Evolutionary conservation across 495 filamentous ascomycete species (phyloP).

Genomic region (Neurospora africana): DNA sequence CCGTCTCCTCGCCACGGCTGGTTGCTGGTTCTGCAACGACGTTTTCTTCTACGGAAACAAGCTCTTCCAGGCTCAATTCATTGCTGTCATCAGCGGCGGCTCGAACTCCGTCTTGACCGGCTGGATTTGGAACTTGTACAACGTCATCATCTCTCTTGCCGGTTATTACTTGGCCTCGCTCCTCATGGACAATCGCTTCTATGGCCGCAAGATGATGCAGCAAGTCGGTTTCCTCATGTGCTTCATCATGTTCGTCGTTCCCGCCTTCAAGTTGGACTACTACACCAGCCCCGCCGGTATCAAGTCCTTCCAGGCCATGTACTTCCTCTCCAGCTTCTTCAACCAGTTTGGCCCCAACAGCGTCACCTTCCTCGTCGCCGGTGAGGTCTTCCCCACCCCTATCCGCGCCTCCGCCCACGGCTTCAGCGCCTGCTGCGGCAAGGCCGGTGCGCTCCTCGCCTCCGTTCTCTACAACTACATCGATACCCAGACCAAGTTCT

Average conservation of each 20-base stretch:
- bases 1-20: slow-evolving; percentile 73
- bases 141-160: slow-evolving; percentile 67
- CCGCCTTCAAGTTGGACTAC: slow-evolving; percentile 74
- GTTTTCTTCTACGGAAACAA: slow-evolving; percentile 98
- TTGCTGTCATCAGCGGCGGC: slow-evolving; percentile 54
- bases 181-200: slow-evolving; percentile 83
- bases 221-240: slow-evolving; percentile 76
- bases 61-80: slow-evolving; percentile 84
- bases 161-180: slow-evolving; percentile 77
- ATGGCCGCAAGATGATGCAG: slow-evolving; percentile 87
- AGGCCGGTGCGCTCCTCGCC: slow-evolving; percentile 73
- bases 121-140: slow-evolving; percentile 86
- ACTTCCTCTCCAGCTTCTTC: slow-evolving; percentile 89
- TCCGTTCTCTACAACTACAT: slow-evolving; percentile 86
- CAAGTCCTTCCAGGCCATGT: slow-evolving; percentile 80
- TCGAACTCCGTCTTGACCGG: slow-evolving; percentile 57
- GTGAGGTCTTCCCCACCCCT: slow-evolving; percentile 82
- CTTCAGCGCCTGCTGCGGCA: slow-evolving; percentile 74
- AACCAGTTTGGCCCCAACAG: slow-evolving; percentile 93
- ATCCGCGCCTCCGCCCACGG: slow-evolving; percentile 87
- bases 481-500: slow-evolving; percentile 62
- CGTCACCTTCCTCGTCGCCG: slow-evolving; percentile 85
- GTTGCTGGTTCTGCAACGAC: slow-evolving; percentile 83
- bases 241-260: slow-evolving; percentile 80
- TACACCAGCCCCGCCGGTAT: slow-evolving; percentile 56